Percentiles rank a stretch among this genome's conserved stretches.
These are phyloP conservation scores for Mortierella claussenii DNA, from an alignment of 192 early-diverging fungal genomes.

Conservation along the genomic window DNA sequence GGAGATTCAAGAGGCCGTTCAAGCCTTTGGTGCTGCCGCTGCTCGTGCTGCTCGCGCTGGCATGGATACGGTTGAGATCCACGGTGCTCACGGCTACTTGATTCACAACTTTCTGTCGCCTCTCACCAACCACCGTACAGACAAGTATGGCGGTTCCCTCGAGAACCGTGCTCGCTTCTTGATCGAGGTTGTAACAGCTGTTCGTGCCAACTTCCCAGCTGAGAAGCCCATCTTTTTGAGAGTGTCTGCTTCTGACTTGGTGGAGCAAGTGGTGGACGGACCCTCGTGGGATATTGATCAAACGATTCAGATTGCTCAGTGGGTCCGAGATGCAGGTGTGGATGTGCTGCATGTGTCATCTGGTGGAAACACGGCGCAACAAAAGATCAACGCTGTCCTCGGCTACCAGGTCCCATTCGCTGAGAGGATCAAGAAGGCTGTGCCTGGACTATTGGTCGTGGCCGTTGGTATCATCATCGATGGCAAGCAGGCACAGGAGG, in stretches of 20 bases:
- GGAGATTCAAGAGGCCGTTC: constrained; percentile 72
- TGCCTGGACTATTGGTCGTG: constrained; percentile 63
- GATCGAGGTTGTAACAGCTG: constrained; percentile 70
- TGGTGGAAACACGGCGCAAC: constrained; percentile 72
- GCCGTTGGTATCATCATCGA: constrained; percentile 81
- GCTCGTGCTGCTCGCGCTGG: constrained; percentile 80
- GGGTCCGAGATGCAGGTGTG: constrained; percentile 73
- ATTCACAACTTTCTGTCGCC: constrained; percentile 84
- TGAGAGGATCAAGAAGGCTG: constrained; percentile 65
- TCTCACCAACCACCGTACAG: constrained; percentile 86
- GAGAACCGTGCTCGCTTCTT: constrained; percentile 87
- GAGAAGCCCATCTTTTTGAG: constrained; percentile 89
- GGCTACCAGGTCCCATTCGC: constrained; percentile 81
- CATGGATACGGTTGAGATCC: constrained; percentile 92
- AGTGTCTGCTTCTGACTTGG: constrained; percentile 81
- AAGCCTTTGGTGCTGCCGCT: constrained; percentile 74
- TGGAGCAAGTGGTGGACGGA: constrained; percentile 62
- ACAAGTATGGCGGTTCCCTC: constrained; percentile 91
- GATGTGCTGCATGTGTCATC: constrained; percentile 90
- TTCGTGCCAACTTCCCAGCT: constrained; percentile 79
- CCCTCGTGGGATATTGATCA: constrained; percentile 79
- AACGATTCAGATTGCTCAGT: constrained; percentile 66
- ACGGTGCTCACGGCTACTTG: constrained; percentile 93
- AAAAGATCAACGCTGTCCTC: constrained; percentile 58
- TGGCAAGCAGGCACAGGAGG: constrained; percentile 72